Conservation (phyloP, 2,329 filamentous ascomycete genomes). For the Dactylellina drechsleri region DNA sequence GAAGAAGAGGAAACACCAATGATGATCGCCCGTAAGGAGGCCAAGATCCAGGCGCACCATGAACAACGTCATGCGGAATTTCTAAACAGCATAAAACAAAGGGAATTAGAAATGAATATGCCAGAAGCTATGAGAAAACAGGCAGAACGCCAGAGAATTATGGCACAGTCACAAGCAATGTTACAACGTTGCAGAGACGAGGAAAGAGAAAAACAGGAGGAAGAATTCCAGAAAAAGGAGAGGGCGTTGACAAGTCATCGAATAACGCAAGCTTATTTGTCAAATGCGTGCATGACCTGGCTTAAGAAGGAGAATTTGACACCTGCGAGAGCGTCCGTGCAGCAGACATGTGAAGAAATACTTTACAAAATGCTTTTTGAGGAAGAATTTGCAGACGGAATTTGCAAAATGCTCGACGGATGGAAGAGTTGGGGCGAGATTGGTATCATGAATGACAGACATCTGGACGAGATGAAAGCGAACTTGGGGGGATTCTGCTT, state of each 20-base stretch:
- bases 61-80: conserved; percentile 61
- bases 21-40: conserved; percentile 63
- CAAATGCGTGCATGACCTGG: conserved; percentile 64
- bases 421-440: conserved; percentile 70
- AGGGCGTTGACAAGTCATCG: conserved; percentile 57
- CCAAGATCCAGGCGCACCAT: conserved; percentile 61
- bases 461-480: conserved; percentile 48
- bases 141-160: conserved; percentile 63
- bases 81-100: conserved; percentile 63
- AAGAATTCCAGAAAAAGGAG: conserved; percentile 49
- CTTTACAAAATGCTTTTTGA: conserved; percentile 68
- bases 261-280: conserved; percentile 64
- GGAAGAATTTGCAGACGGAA: conserved; percentile 62
- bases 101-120: conserved; percentile 65
- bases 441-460: conserved; percentile 65
- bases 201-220: conserved; percentile 38
- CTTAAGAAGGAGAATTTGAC: conserved; percentile 65
- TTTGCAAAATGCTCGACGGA: conserved; percentile 65
- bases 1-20: conserved; percentile 67
- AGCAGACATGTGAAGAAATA: conserved; percentile 64
- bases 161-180: conserved; percentile 46
- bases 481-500: conserved; percentile 40
- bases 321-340: conserved; percentile 64
- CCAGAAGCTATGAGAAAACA: conserved; percentile 62
- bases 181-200: conserved; percentile 46